Conservation (phyloP, 106 monocot genomes). For the Dactylorhiza incarnata region DNA sequence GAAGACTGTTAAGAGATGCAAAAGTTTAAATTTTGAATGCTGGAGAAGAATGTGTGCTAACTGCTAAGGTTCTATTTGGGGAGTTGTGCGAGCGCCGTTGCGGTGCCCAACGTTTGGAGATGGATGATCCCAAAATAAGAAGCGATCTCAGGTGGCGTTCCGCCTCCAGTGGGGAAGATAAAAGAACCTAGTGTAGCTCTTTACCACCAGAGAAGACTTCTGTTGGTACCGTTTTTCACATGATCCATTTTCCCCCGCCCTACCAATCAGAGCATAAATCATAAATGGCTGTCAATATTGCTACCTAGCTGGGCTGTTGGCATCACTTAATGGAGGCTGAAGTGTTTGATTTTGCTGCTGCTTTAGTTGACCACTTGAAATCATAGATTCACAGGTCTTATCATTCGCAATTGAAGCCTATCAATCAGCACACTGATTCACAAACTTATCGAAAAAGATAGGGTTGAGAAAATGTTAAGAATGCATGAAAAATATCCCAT, state of each 20-base stretch:
- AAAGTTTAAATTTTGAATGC: not conserved
- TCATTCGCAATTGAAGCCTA: slow-evolving; percentile 64
- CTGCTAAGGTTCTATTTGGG: too few species aligned
- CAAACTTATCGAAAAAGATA: not conserved
- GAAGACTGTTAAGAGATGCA: slow-evolving; percentile 33
- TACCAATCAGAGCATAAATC: not conserved
- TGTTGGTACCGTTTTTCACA: too few species aligned
- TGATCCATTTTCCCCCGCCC: too few species aligned
- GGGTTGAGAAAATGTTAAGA: not conserved
- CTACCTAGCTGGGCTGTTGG: slow-evolving; percentile 86
- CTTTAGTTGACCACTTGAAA: slow-evolving; percentile 73
- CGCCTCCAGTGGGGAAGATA: too few species aligned
- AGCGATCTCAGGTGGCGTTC: too few species aligned
- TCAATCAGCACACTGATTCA: not conserved
- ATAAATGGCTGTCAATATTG: not conserved
- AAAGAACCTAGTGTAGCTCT: not conserved
- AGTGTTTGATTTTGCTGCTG: slow-evolving; percentile 70
- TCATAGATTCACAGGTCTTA: slow-evolving; percentile 82
- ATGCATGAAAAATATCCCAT: not conserved
- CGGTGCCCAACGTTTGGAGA: too few species aligned
- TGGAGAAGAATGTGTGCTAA: not conserved
- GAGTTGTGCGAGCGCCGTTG: too few species aligned
- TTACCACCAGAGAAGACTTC: too few species aligned
- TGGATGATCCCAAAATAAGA: too few species aligned
- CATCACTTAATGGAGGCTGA: slow-evolving; percentile 76